Base-by-base conservation (phyloP, 2,329 filamentous ascomycete genomes). In the Zasmidium angulare region DNA sequence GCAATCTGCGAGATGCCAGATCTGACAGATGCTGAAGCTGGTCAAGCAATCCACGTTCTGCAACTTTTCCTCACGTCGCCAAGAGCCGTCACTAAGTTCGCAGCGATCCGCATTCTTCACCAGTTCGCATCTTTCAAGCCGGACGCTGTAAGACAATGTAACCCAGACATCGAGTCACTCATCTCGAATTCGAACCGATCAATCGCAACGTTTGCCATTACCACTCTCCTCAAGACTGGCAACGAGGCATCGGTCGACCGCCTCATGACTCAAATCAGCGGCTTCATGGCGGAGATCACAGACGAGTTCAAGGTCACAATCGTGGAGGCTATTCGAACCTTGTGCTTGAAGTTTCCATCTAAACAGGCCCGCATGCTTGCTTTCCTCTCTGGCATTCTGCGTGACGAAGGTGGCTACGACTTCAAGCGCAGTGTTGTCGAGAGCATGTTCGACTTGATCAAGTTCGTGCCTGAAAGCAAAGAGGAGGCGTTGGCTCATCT, bases 301-400 rank as follows among this genome's bases (percentile, higher is more conserved):
- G 95, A 99, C 73, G 95, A 99, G 77, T 99, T 99, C 83, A 99
- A 98, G 83, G 96, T 99, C 68, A 99, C 95, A n/a, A 96, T 99
- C 71, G 93, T 99, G 47, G 95, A 99, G 77, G 95, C 95, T 46
- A 97, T 99, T 72, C 89, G 95, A 62, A 98, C 95, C 2, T 81
- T 99, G 46, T 98, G 93, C 75, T 82, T 99, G 68, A 99, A 99
- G 79, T 99, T 99, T 80, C 95, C 95, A 31, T 93, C 86, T 79
- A 99, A 99, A 80, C 95, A 99, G 78, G 93, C 93, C 50, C 93
- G 92, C 63, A 98, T 99, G 93, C 87, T 99, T 54, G 87, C 91
- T 53, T 99, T 99, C 86, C 85, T 99, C 50, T 96, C 93, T 71
- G 91, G 93, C n/a, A 96, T 98, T 59, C 82, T 99, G 54, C 87